Evolutionary conservation across 352 stramenopile species (phyloP), one percentile per base, ranked within the genome.

Genomic region (Thalassiosira mediterranea): DNA sequence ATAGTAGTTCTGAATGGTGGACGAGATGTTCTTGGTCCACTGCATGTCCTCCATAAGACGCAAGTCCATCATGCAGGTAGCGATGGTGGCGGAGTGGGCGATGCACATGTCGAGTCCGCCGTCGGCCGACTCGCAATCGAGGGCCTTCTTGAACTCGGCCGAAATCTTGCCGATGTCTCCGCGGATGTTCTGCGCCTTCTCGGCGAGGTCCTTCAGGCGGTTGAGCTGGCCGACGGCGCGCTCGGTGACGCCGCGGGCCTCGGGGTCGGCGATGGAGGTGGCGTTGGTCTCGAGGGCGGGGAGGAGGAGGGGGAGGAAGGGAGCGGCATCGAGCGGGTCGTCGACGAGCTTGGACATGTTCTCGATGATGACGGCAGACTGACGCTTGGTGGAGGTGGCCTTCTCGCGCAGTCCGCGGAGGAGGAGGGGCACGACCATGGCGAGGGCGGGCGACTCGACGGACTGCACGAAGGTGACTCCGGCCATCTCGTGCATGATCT

Each of bases 261-360:
- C 97, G 5, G 97, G 96, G 83, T 99, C 96, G 25, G 96, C 91
- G 73, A 98, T 96, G 49, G 92, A 97, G 51, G 96, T 90, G 40
- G 97, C 97, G 68, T 98, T 97, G 79, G 97, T 98, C 85, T 98
- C 93, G 37, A 99, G 91, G 51, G 95, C 96, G 61, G 96, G 96
- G 42, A 99, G 91, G 8, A 99, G 91, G 74, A 98, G 96, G 23
- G 96, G 96, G 83, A 98, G 95, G 89, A 99, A 99, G 28, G 97
- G 92, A 87, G 96, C 95, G 7, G 96, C 97, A 82, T 98, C 95
- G 76, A 97, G 82, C 0, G 97, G 95, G 83, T 98, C 96, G 83
- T 99, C 96, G 72, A 98, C 97, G 40, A 99, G 91, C 93, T 98
- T 98, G 86, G 94, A 97, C 96, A 99, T 98, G 90, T 98, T 99